Percentiles rank a stretch among this genome's conserved stretches.
Evolutionary conservation across 345 rosid species (phyloP).

Genomic region (Lepidium sativum): DNA sequence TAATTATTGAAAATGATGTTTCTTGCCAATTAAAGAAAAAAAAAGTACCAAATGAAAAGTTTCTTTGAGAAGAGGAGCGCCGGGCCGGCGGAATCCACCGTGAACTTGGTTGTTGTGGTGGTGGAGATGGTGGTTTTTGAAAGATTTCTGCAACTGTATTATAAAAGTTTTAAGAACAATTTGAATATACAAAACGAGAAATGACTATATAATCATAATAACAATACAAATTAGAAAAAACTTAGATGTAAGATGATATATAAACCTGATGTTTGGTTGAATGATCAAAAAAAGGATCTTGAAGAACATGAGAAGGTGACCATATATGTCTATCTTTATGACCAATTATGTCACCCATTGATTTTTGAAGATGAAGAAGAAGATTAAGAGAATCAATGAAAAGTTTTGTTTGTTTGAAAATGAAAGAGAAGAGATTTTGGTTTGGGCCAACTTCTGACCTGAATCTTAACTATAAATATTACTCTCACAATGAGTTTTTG

Average conservation of each 20-base stretch:
- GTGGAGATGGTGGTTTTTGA: background rate
- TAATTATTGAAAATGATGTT: background rate
- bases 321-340: constrained; percentile 44
- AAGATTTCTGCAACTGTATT: background rate
- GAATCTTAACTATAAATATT: constrained; percentile 53
- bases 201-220: too few species aligned
- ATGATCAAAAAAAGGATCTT: constrained; percentile 37
- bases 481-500: background rate
- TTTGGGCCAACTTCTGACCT: constrained; percentile 61
- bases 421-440: constrained; percentile 14
- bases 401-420: background rate
- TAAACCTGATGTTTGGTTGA: constrained; percentile 19
- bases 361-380: constrained; percentile 17
- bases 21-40: background rate
- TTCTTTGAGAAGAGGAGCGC: background rate
- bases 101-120: background rate
- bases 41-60: constrained; percentile 6
- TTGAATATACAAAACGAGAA: background rate
- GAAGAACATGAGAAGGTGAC: constrained; percentile 42
- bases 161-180: background rate
- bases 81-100: background rate
- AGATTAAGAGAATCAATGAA: background rate
- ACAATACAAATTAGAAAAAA: too few species aligned
- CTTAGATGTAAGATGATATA: constrained; percentile 11
- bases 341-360: constrained; percentile 33